These are phyloP conservation scores for Thermomucor indicae-seudaticae DNA, from an alignment of 371 early-diverging fungal species.

Conservation along the genomic window DNA sequence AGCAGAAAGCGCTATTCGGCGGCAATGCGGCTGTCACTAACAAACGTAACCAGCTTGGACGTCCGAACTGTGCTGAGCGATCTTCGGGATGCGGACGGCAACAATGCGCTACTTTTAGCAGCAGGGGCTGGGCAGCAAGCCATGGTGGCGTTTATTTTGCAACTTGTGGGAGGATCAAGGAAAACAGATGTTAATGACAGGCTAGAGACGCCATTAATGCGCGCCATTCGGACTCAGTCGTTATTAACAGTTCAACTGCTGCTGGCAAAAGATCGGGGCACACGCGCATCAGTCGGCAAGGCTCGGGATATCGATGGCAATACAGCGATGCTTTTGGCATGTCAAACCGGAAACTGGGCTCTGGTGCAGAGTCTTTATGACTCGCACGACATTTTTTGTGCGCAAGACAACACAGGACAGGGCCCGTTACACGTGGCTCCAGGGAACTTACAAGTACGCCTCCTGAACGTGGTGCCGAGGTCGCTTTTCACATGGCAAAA, in stretches of 20 bases:
- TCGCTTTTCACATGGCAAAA: conserved; percentile 13
- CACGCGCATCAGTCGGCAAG: conserved; percentile 8
- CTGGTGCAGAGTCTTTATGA: not conserved
- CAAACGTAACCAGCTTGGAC: too few species aligned
- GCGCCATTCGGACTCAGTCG: conserved; percentile 25
- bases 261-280: conserved; percentile 4
- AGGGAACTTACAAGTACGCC: not conserved
- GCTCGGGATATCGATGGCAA: conserved; percentile 36
- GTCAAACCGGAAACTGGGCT: not conserved
- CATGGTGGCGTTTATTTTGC: conserved; percentile 25
- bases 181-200: conserved; percentile 26
- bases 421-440: conserved; percentile 28
- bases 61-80: too few species aligned
- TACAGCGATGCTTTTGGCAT: conserved; percentile 32
- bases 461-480: conserved; percentile 5
- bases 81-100: conserved; percentile 42
- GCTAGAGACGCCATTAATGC: conserved; percentile 41
- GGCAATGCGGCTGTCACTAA: too few species aligned
- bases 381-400: not conserved
- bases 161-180: not conserved
- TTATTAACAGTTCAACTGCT: conserved; percentile 25
- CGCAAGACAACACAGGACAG: not conserved
- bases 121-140: conserved; percentile 29
- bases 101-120: conserved; percentile 42
- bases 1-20: too few species aligned